These are phyloP conservation scores for Blastobotrys proliferans DNA, from an alignment of 1,139 yeast species.

Conservation along the genomic window DNA sequence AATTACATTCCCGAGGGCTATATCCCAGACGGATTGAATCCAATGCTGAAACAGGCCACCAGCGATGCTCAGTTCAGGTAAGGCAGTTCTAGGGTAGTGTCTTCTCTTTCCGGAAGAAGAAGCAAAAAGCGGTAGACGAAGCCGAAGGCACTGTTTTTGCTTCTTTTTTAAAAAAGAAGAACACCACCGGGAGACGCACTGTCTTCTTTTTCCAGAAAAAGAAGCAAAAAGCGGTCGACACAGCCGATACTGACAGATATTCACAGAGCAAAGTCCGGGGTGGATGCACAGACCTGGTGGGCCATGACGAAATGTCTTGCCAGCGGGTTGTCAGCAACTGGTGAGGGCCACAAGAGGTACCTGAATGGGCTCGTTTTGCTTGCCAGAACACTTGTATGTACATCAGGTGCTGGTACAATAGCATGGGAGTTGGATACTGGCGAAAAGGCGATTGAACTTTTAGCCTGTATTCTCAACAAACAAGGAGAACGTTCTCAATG, in stretches of 20 bases:
- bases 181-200: too few relatives aligned
- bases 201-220: too few relatives aligned
- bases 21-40: constrained; percentile 13
- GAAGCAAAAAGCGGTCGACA: too few relatives aligned
- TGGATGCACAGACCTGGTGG: constrained; percentile 9
- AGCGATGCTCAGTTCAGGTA: constrained; percentile 13
- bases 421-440: constrained; percentile 20
- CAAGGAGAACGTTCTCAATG: constrained; percentile 2
- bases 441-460: not conserved
- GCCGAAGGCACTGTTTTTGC: too few relatives aligned
- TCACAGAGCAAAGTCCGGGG: constrained; percentile 6
- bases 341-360: too few relatives aligned
- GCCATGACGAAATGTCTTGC: constrained; percentile 2
- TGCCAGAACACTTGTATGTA: constrained; percentile 24
- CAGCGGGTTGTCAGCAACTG: too few relatives aligned
- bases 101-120: too few relatives aligned
- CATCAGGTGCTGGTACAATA: constrained; percentile 17
- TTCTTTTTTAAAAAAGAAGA: too few relatives aligned
- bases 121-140: too few relatives aligned
- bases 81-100: too few relatives aligned
- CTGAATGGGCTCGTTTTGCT: constrained; percentile 24
- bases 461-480: constrained; percentile 2
- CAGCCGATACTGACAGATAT: too few relatives aligned
- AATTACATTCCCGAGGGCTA: constrained; percentile 10
- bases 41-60: constrained; percentile 8